Conservation (phyloP, 2,329 filamentous ascomycete species). For the Aspergillus cejpii region DNA sequence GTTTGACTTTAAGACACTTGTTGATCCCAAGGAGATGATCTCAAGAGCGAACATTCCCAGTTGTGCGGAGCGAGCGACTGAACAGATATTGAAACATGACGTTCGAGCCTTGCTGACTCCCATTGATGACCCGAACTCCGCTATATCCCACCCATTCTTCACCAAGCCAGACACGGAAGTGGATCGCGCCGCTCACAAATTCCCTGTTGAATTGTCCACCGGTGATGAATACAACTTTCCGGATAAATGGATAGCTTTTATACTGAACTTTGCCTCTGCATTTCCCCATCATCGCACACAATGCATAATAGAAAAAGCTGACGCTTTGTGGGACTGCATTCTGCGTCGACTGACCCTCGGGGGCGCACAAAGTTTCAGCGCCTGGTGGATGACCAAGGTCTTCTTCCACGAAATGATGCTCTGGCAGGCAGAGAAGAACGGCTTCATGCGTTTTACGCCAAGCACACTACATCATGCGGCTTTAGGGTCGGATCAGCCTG, state of each 20-base stretch:
- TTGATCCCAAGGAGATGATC: slow-evolving; percentile 38
- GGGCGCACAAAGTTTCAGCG: slow-evolving; percentile 43
- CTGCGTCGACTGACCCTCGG: slow-evolving; percentile 41
- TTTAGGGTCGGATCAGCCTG: slow-evolving; percentile 20
- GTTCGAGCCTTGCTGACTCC: slow-evolving; percentile 41
- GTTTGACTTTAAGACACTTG: slow-evolving; percentile 59
- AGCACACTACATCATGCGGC: slow-evolving; percentile 27
- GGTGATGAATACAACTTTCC: slow-evolving; percentile 44
- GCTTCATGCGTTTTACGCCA: slow-evolving; percentile 62
- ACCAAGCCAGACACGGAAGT: slow-evolving; percentile 30
- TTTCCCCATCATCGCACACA: slow-evolving; percentile 40
- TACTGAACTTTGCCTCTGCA: slow-evolving; percentile 35
- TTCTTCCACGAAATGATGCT: slow-evolving; percentile 92
- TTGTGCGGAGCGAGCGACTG: slow-evolving; percentile 31
- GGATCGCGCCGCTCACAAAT: slow-evolving; percentile 26
- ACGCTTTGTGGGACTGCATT: slow-evolving; percentile 40
- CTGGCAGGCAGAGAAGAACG: slow-evolving; percentile 83
- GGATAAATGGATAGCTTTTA: slow-evolving; percentile 43
- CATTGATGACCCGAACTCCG: slow-evolving; percentile 28
- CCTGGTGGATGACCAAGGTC: slow-evolving; percentile 71
- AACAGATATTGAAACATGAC: slow-evolving; percentile 41
- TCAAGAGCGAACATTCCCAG: slow-evolving; percentile 37
- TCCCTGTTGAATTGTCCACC: slow-evolving; percentile 32
- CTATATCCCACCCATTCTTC: slow-evolving; percentile 30
- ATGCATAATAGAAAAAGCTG: slow-evolving; percentile 42